These are phyloP conservation scores for Cenchrus fungigraminus DNA, from an alignment of 176 grass and related monocot genomes.

Conservation along the genomic window DNA sequence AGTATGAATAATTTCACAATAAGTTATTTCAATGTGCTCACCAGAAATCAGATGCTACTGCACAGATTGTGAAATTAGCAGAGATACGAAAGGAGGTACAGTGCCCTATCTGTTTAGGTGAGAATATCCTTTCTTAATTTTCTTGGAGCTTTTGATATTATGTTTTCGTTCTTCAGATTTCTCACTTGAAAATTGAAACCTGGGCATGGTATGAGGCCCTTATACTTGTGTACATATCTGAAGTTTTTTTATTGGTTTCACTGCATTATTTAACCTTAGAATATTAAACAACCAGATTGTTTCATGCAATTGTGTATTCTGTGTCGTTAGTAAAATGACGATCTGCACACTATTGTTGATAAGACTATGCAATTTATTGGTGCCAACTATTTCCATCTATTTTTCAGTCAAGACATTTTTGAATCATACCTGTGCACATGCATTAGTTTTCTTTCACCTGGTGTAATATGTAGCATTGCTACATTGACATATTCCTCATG, in stretches of 20 bases:
- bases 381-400: slow-evolving; percentile 4
- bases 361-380: slow-evolving; percentile 4
- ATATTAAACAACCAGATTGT: background rate
- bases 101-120: slow-evolving; percentile 83
- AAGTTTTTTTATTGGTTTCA: background rate
- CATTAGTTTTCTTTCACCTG: slow-evolving; percentile 7
- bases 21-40: too few species aligned
- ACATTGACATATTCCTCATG: background rate
- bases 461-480: background rate
- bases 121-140: slow-evolving; percentile 13
- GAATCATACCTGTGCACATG: background rate
- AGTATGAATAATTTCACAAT: too few species aligned
- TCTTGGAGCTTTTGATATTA: background rate
- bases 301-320: slow-evolving; percentile 7
- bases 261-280: slow-evolving; percentile 22
- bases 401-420: slow-evolving; percentile 8
- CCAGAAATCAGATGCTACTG: too few species aligned
- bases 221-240: background rate
- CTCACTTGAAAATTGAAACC: slow-evolving; percentile 13
- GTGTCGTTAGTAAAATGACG: background rate
- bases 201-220: slow-evolving; percentile 9
- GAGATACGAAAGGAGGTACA: slow-evolving; percentile 71
- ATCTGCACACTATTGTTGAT: slow-evolving; percentile 19
- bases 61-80: slow-evolving; percentile 55
- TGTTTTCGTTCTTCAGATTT: slow-evolving; percentile 13